These are phyloP conservation scores for Candida sp. DNA, from an alignment of 1,139 yeast species.

Conservation along the genomic window DNA sequence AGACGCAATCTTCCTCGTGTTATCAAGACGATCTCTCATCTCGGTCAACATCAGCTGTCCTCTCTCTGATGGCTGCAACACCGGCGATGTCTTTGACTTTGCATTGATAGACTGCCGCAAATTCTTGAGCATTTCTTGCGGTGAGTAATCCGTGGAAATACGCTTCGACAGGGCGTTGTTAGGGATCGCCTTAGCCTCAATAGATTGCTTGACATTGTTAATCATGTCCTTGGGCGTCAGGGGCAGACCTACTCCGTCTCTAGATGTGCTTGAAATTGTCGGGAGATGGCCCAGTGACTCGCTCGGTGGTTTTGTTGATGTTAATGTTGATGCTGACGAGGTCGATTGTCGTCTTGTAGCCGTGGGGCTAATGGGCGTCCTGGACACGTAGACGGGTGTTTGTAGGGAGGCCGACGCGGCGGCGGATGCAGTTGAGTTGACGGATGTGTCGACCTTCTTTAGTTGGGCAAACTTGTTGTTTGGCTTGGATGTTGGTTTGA, in stretches of 20 bases:
- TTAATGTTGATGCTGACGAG: neutral
- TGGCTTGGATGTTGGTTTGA: neutral
- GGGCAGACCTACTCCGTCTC: conserved; percentile 6
- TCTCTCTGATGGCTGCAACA: conserved; percentile 9
- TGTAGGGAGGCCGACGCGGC: neutral
- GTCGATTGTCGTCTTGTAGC: neutral
- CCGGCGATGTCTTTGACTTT: conserved; percentile 17
- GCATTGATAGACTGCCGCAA: conserved; percentile 29
- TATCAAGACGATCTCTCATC: conserved; percentile 32
- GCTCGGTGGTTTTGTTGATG: neutral
- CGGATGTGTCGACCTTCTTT: conserved; percentile 3
- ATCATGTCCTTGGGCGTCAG: conserved; percentile 28
- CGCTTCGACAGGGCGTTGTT: conserved; percentile 21
- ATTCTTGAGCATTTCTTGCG: conserved; percentile 31
- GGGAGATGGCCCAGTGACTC: neutral
- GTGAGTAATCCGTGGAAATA: conserved; percentile 24
- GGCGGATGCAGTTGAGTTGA: neutral
- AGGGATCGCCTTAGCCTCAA: conserved; percentile 23
- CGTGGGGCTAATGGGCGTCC: neutral
- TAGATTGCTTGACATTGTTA: conserved; percentile 24
- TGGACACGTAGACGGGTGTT: neutral
- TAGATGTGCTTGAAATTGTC: neutral
- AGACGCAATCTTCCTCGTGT: conserved; percentile 11
- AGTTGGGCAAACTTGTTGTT: conserved; percentile 3
- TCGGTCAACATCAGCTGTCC: conserved; percentile 21